Evolutionary conservation across 768 basidiomycete species (phyloP), one percentile per base, ranked within the genome.

Genomic region (Pleurotus tuber-regium): DNA sequence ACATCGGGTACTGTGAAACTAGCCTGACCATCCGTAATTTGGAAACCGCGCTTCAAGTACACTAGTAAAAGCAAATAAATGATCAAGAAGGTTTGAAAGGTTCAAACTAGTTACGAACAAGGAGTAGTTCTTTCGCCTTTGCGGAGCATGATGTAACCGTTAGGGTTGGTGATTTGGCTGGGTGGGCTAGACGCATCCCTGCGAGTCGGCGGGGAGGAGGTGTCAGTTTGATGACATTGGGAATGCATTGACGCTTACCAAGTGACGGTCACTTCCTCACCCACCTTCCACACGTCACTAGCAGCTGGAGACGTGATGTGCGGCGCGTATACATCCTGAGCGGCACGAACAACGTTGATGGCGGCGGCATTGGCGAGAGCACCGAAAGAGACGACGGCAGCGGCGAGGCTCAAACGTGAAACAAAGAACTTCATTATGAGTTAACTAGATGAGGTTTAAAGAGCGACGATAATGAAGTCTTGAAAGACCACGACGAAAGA

Each of bases 181-280:
- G 77, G 77, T 0, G 71, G 67, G 48, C 72, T 57, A 10, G 70
- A 59, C 1, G 69, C 67, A 46, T 71, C 70, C 77, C 74, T 77
- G 31, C 12, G 36, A 51, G 24, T n/a, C n/a, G n/a, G n/a, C n/a
- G n/a, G n/a, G n/a, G n/a, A 16, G 19, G 5, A 12, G 38, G 25
- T 11, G 8, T 29, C 10, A 43, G 6, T 14, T 33, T 36, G 16
- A 33, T 12, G 43, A 29, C 24, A 21, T 11, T 10, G 16, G 24
- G 14, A 29, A 51, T 25, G 6, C 52, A 30, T 52, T 16, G 24
- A 35, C n/a, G 53, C 54, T 18, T 51, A 71, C 71, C 70, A 72
- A 16, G 55, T 55, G 24, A 71, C 68, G 33, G 51, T 59, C 23
- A 61, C 63, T 3, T 43, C 19, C 18, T 60, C 28, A 2, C 68